Evolutionary conservation across 306 rosid species (phyloP).

Genomic region (Cercis canadensis): DNA sequence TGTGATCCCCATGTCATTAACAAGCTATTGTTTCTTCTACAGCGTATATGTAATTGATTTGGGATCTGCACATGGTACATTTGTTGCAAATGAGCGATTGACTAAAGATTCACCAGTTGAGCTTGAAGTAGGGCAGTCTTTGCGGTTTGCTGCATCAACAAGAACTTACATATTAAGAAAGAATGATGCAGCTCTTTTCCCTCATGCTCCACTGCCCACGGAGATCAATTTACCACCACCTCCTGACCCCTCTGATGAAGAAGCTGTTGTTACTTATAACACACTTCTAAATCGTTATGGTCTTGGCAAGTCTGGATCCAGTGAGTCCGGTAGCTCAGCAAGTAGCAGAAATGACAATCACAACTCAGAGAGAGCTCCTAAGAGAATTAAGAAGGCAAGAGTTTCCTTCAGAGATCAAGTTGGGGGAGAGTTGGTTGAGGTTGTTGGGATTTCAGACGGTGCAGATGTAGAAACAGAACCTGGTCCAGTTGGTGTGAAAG

Average conservation of each 20-base stretch:
- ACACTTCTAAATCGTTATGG: constrained; percentile 86
- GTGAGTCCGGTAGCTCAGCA: constrained; percentile 46
- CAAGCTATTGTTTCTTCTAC: constrained; percentile 40
- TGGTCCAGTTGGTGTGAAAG: constrained; percentile 95
- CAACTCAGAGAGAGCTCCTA: constrained; percentile 67
- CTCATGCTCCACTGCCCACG: constrained; percentile 65
- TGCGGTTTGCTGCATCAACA: constrained; percentile 97
- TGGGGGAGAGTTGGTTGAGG: constrained; percentile 89
- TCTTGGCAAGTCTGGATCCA: constrained; percentile 60
- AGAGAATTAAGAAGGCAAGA: constrained; percentile 75
- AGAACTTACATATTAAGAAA: constrained; percentile 76
- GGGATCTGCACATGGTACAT: constrained; percentile 99
- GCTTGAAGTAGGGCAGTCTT: constrained; percentile 93
- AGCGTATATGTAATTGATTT: constrained; percentile 92
- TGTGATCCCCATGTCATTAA: constrained; percentile 28
- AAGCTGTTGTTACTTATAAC: constrained; percentile 86
- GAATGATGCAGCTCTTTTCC: constrained; percentile 87
- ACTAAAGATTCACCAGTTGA: constrained; percentile 91
- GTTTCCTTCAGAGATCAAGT: constrained; percentile 93
- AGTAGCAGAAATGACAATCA: constrained; percentile 41
- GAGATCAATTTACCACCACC: constrained; percentile 82
- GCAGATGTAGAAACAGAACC: constrained; percentile 94
- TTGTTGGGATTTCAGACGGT: constrained; percentile 95
- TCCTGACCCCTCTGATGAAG: constrained; percentile 92
- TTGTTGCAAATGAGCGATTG: constrained; percentile 96